A percentile compares a stretch with the other conserved stretches of the same genome.
Conservation (phyloP, 192 early-diverging fungal genomes). For the Globomyces pollinis-pini region DNA sequence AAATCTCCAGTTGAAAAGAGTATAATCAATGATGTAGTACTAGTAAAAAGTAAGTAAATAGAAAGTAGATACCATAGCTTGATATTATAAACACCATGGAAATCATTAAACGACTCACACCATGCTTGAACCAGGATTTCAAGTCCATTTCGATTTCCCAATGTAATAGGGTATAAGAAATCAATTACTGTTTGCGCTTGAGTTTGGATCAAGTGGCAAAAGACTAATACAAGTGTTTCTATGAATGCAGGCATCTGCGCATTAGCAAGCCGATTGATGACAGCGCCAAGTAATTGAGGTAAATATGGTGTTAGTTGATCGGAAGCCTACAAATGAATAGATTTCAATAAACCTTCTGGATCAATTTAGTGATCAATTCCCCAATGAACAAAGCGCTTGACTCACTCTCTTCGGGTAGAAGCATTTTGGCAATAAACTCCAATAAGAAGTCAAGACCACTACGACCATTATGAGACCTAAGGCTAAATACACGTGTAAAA, state of each 20-base stretch:
- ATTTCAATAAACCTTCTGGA: conserved; percentile 83
- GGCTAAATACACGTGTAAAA: too few relatives aligned
- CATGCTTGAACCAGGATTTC: conserved; percentile 68
- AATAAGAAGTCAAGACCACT: conserved; percentile 76
- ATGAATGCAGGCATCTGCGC: conserved; percentile 75
- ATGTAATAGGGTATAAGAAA: conserved; percentile 40
- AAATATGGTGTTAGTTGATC: conserved; percentile 55
- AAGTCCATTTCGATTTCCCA: conserved; percentile 50
- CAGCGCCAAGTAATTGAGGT: conserved; percentile 71
- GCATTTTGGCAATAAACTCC: conserved; percentile 68
- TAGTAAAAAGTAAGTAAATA: conserved; percentile 13
- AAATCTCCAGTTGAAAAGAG: conserved; percentile 62
- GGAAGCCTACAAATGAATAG: too few relatives aligned
- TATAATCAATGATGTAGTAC: conserved; percentile 68
- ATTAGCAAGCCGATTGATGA: conserved; percentile 58
- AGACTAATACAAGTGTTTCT: conserved; percentile 76
- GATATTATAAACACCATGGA: conserved; percentile 73
- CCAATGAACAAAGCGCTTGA: conserved; percentile 82
- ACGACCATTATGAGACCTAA: conserved; percentile 18
- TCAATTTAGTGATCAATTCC: conserved; percentile 76
- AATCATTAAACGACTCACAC: conserved; percentile 75
- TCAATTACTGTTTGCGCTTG: conserved; percentile 56
- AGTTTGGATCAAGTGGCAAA: conserved; percentile 80
- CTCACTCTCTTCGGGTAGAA: conserved; percentile 69
- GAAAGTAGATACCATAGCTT: conserved; percentile 52